These are phyloP conservation scores for Tylopilus sp. DNA, from an alignment of 768 basidiomycete species.

Conservation along the genomic window DNA sequence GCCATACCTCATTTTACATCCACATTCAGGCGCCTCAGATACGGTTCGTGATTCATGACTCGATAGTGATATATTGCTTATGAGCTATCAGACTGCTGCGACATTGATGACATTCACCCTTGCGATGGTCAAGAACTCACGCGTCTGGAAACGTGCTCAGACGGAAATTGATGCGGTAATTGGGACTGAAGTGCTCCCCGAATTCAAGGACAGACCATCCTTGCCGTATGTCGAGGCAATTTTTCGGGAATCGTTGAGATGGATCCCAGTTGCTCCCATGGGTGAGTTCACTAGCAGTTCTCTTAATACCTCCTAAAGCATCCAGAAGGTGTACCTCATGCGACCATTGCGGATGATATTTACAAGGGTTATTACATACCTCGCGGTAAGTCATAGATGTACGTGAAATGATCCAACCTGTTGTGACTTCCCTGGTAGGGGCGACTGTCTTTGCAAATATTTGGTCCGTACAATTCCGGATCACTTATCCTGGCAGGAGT, in stretches of 20 bases:
- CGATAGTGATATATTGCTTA: neutral
- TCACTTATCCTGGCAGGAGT: neutral
- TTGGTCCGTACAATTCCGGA: slow-evolving; percentile 4
- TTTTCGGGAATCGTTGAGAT: neutral
- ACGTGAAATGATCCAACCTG: neutral
- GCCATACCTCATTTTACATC: neutral
- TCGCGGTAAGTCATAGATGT: neutral
- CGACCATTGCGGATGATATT: neutral
- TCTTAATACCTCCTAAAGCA: neutral
- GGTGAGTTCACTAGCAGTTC: neutral
- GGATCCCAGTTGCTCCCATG: neutral
- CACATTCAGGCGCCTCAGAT: neutral
- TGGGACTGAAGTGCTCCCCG: neutral
- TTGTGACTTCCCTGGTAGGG: neutral
- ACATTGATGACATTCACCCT: neutral
- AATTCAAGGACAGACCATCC: neutral
- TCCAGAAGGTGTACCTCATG: neutral
- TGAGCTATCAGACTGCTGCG: neutral
- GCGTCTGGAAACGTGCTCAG: neutral
- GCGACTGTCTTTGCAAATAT: slow-evolving; percentile 2
- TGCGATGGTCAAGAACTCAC: neutral
- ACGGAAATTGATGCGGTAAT: neutral
- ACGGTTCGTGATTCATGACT: neutral
- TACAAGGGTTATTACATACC: neutral
- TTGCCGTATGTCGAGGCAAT: neutral